These are phyloP conservation scores for Neoboletus magnificus DNA, from an alignment of 768 basidiomycete genomes.

Conservation along the genomic window DNA sequence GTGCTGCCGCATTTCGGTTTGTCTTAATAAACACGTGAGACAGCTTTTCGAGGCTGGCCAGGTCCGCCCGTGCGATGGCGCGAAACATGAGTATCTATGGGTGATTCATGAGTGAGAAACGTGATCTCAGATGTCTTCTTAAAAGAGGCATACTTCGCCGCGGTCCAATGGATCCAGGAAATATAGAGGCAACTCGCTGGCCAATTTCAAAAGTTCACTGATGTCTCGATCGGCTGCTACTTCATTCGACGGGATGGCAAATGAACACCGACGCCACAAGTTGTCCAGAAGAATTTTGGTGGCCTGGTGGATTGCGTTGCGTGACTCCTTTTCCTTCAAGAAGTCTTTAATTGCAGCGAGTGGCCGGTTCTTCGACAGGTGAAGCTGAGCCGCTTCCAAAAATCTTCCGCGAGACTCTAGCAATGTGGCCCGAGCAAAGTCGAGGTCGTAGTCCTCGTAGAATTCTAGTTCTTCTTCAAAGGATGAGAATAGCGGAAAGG, in stretches of 20 bases:
- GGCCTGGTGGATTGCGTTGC: constrained; percentile 33
- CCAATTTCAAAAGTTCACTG: constrained; percentile 24
- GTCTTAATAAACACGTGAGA: constrained; percentile 26
- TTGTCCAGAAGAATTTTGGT: constrained; percentile 38
- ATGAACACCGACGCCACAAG: constrained; percentile 46
- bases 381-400: constrained; percentile 55
- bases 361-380: constrained; percentile 44
- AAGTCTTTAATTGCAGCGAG: constrained; percentile 47
- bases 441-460: constrained; percentile 29
- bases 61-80: constrained; percentile 27
- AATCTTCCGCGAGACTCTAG: constrained; percentile 41
- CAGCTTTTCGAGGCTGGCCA: constrained; percentile 30
- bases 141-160: constrained; percentile 7
- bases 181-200: constrained; percentile 7
- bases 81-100: constrained; percentile 31
- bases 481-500: constrained; percentile 45
- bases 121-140: neutral
- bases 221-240: neutral
- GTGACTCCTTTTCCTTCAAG: constrained; percentile 32
- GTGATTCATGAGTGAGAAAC: neutral
- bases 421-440: constrained; percentile 44
- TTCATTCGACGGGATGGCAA: constrained; percentile 28
- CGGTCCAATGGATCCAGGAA: constrained; percentile 3
- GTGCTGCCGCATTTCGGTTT: neutral
- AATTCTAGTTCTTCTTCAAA: constrained; percentile 56